Base-by-base conservation (phyloP, 257 asterid species). In the Knoxia roxburghii region DNA sequence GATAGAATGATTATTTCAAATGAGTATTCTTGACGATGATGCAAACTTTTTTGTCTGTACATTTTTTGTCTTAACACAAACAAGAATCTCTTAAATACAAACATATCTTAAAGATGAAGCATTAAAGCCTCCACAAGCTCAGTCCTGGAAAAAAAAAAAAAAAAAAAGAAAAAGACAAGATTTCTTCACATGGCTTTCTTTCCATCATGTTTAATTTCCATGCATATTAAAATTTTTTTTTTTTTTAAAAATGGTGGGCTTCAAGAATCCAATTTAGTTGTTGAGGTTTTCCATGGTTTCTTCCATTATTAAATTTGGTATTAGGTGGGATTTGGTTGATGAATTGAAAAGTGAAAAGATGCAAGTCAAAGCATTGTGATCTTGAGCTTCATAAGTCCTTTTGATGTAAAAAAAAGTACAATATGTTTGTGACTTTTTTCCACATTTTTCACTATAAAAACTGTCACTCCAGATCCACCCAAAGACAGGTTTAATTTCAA, bases 311-410 rank as follows among this genome's bases (percentile, higher is more conserved):
- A 66, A 69, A 80, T 68, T 69, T 53, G 68, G 80, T 70, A 84
- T 86, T 87, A 87, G 96, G 95, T 89, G 80, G 76, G 80, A 72
- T 87, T 91, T 84, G 91, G 89, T 84, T 54, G 73, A 59, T n/a
- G 55, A 49, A 67, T 61, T 77, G 73, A 78, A 37, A 68, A 73
- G 64, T 67, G 75, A 75, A 68, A 14, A 27, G 61, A 53, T 50
- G 43, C 51, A 40, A 48, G 58, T 73, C 46, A 73, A 12, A 61
- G 49, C 61, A 12, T 23, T 30, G 9, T 32, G 20, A 20, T 32
- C 45, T 30, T 30, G 45, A 64, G 55, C 23, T 64, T 64, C 43
- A 59, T 14, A 59, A 33, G 48, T 59, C 64, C n/a, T n/a, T n/a
- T 59, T 18, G 27, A 59, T 59, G 27, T 33, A n/a, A n/a, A n/a